Evolutionary conservation across 345 rosid genomes (phyloP).

Genomic region (Euphorbia pulcherrima): DNA sequence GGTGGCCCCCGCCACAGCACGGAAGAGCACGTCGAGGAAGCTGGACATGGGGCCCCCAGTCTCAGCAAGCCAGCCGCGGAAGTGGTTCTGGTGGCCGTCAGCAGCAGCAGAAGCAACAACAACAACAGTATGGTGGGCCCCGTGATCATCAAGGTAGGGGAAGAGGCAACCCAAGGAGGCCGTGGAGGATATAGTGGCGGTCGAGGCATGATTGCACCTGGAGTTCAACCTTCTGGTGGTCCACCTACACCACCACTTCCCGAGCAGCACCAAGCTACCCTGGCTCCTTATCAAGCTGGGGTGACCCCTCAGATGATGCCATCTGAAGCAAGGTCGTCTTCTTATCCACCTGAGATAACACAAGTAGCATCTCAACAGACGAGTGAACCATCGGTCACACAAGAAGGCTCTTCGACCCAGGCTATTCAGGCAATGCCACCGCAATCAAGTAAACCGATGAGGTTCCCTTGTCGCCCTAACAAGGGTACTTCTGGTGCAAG

Average conservation of each 20-base stretch:
- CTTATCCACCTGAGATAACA: slow-evolving; percentile 41
- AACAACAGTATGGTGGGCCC: slow-evolving; percentile 41
- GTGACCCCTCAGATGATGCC: slow-evolving; percentile 48
- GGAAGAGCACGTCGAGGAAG: slow-evolving; percentile 40
- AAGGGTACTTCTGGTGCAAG: slow-evolving; percentile 53
- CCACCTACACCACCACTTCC: slow-evolving; percentile 60
- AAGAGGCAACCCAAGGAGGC: slow-evolving; percentile 68
- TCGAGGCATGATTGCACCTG: slow-evolving; percentile 36
- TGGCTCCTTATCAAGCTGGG: slow-evolving; percentile 50
- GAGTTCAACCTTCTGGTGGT: slow-evolving; percentile 52
- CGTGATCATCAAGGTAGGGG: slow-evolving; percentile 71
- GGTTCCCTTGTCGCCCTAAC: slow-evolving; percentile 85
- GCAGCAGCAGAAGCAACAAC: slow-evolving; percentile 39
- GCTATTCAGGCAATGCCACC: slow-evolving; percentile 55
- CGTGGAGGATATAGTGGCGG: slow-evolving; percentile 49
- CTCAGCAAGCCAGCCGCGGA: neutral
- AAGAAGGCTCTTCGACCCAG: slow-evolving; percentile 51
- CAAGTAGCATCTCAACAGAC: slow-evolving; percentile 31
- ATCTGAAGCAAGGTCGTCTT: slow-evolving; percentile 58
- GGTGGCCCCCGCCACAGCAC: too few species aligned
- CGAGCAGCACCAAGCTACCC: slow-evolving; percentile 99
- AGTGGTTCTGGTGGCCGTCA: slow-evolving; percentile 18
- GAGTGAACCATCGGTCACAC: slow-evolving; percentile 48
- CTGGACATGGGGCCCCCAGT: neutral
- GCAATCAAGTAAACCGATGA: slow-evolving; percentile 65